These are phyloP conservation scores for Neodidymelliopsis sp. DNA, from an alignment of 2,329 filamentous ascomycete genomes.

Conservation along the genomic window DNA sequence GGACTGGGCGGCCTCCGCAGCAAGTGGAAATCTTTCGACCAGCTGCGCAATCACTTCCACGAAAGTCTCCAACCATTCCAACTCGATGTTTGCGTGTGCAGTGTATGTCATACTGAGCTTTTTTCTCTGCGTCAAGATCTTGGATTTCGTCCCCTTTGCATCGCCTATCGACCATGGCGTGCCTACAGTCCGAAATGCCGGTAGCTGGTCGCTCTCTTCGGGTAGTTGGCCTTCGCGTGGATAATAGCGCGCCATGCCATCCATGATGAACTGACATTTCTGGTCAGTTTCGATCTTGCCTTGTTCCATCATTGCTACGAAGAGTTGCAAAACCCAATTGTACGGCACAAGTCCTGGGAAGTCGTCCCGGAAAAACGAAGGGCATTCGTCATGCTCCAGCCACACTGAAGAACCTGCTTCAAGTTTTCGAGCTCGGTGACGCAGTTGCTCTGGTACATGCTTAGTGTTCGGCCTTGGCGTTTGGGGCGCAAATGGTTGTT, in stretches of 20 bases:
- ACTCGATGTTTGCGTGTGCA: neutral
- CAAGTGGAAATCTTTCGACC: neutral
- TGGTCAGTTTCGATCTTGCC: neutral
- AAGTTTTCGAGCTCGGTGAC: neutral
- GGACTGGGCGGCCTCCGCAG: neutral
- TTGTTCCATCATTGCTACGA: neutral
- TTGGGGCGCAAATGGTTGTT: neutral
- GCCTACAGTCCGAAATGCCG: too few relatives aligned
- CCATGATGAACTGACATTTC: neutral
- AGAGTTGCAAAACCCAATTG: conserved; percentile 11
- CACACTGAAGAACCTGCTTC: neutral
- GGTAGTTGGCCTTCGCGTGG: neutral
- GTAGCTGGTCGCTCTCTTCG: too few relatives aligned
- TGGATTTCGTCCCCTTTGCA: too few relatives aligned
- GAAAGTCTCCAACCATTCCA: conserved; percentile 3
- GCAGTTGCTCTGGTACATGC: neutral
- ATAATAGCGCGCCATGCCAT: neutral
- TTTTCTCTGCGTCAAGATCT: too few relatives aligned
- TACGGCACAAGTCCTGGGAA: conserved; percentile 21
- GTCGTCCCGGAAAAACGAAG: neutral
- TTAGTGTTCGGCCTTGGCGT: neutral
- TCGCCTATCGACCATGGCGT: too few relatives aligned
- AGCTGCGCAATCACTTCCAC: conserved; percentile 1
- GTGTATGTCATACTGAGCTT: too few relatives aligned
- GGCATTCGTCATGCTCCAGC: neutral